phyloP scores from a whole-genome alignment of 2,329 filamentous ascomycete genomes.

The Thelonectria blattea region DNA sequence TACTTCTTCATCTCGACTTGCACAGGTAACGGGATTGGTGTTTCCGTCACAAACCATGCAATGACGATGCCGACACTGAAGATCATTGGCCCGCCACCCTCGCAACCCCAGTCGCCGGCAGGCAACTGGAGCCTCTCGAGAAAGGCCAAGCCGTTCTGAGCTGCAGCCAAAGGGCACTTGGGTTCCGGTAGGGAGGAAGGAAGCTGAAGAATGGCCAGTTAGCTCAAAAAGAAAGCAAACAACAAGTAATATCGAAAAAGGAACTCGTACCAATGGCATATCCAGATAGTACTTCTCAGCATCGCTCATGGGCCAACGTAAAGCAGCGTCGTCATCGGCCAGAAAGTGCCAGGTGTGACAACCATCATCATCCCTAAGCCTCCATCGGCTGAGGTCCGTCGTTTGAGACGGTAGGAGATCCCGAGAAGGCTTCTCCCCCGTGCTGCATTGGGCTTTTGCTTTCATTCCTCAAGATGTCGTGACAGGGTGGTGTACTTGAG shows the following conservation, averaged over 20 bases:
- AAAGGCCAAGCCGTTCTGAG: constrained; percentile 81
- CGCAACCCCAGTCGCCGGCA: constrained; percentile 81
- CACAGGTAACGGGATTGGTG: constrained; percentile 78
- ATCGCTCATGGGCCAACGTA: constrained; percentile 82
- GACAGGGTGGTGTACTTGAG: background rate
- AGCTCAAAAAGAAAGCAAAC: background rate
- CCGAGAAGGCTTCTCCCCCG: background rate
- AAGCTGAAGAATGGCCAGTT: constrained; percentile 56
- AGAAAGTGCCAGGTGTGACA: constrained; percentile 94
- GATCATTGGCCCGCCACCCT: background rate
- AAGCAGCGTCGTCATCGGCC: constrained; percentile 69
- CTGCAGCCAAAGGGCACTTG: constrained; percentile 75
- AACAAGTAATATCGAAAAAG: background rate
- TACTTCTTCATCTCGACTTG: constrained; percentile 93
- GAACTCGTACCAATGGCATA: constrained; percentile 68
- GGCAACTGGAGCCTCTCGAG: constrained; percentile 87
- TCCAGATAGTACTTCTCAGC: constrained; percentile 88
- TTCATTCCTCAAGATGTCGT: background rate
- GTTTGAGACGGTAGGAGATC: background rate
- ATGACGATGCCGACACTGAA: constrained; percentile 72
- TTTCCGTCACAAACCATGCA: constrained; percentile 86
- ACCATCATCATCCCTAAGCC: constrained; percentile 79
- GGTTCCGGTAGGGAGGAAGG: constrained; percentile 74
- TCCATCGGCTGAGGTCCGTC: constrained; percentile 63
- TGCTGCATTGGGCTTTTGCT: background rate